Evolutionary conservation across 2,329 filamentous ascomycete species (phyloP).

Genomic region (Bipolaris cookei): DNA sequence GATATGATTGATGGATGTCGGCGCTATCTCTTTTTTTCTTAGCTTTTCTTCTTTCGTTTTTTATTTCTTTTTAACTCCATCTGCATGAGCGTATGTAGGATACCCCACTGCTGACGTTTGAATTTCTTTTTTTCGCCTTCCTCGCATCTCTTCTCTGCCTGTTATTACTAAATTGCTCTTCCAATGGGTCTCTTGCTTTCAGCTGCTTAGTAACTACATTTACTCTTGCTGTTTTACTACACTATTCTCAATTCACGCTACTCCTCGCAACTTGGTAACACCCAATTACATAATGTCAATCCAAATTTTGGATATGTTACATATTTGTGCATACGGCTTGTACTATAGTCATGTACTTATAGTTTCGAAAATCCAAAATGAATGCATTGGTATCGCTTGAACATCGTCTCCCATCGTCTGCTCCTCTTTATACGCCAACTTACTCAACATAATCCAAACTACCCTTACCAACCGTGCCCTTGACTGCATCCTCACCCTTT

Average conservation of each 20-base stretch:
- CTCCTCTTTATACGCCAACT: conserved; percentile 13
- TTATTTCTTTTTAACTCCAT: background rate
- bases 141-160: background rate
- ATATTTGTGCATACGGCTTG: background rate
- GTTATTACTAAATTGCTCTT: background rate
- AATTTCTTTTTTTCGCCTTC: background rate
- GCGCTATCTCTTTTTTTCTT: background rate
- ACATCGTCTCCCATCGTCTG: background rate
- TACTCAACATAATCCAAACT: conserved; percentile 58
- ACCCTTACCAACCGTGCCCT: conserved; percentile 58
- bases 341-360: background rate
- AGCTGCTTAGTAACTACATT: background rate
- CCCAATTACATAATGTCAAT: background rate
- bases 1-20: conserved; percentile 1
- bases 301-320: background rate
- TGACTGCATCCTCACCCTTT: conserved; percentile 59
- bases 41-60: background rate
- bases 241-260: background rate
- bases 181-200: background rate
- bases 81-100: conserved; percentile 8
- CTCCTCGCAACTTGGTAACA: background rate
- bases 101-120: conserved; percentile 6
- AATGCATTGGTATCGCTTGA: conserved; percentile 12
- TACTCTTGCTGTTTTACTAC: background rate
- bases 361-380: background rate